Conservation (phyloP, 352 stramenopile genomes). For the Phytophthora chlamydospora region DNA sequence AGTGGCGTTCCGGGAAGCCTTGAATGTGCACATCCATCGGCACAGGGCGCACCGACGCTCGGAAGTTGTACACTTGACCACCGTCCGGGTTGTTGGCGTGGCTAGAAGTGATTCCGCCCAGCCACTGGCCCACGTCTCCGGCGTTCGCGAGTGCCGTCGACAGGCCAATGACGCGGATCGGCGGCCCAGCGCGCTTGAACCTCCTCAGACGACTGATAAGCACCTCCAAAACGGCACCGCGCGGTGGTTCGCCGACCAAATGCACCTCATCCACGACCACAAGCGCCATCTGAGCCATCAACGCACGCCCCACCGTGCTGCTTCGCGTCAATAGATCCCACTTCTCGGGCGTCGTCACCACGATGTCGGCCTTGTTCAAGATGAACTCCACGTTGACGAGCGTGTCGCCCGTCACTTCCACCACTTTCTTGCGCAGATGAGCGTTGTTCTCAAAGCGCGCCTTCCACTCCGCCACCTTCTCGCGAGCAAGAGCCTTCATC, state of each 20-base stretch:
- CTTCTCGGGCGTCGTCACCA: constrained; percentile 98
- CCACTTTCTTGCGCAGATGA: constrained; percentile 90
- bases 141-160: constrained; percentile 98
- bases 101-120: constrained; percentile 91
- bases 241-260: constrained; percentile 93
- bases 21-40: constrained; percentile 97
- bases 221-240: constrained; percentile 92
- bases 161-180: constrained; percentile 94
- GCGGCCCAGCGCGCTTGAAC: constrained; percentile 70
- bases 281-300: constrained; percentile 84
- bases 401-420: constrained; percentile 98
- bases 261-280: constrained; percentile 99
- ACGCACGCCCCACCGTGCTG: constrained; percentile 69
- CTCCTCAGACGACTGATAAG: constrained; percentile 89
- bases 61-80: constrained; percentile 95
- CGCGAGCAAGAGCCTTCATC: constrained; percentile 96
- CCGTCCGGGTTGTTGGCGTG: constrained; percentile 29
- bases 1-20: constrained; percentile 96
- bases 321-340: constrained; percentile 97
- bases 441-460: constrained; percentile 87
- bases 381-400: constrained; percentile 92
- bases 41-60: constrained; percentile 94
- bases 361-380: constrained; percentile 93
- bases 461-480: constrained; percentile 98
- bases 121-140: constrained; percentile 96